Evolutionary conservation across 176 grass and related monocot genomes (phyloP).

Genomic region (Carex cristatella): DNA sequence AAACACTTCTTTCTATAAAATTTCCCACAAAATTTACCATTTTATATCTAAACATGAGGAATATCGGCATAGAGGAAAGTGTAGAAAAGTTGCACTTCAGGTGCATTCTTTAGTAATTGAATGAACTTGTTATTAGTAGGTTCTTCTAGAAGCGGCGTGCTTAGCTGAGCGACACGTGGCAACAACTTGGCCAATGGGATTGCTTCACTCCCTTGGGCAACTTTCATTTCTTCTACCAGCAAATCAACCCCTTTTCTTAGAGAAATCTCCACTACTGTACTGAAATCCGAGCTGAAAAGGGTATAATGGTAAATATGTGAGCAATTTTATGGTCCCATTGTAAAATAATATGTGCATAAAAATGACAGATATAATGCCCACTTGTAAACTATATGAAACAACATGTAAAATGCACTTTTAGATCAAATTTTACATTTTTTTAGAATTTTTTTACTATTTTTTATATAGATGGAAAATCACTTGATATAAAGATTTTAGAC

Average conservation of each 20-base stretch:
- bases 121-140: slow-evolving; percentile 78
- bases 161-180: slow-evolving; percentile 62
- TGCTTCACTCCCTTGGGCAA: slow-evolving; percentile 24
- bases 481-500: too few species aligned
- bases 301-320: neutral
- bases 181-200: slow-evolving; percentile 73
- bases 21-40: slow-evolving; percentile 3
- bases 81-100: slow-evolving; percentile 85
- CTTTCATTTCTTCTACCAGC: slow-evolving; percentile 43
- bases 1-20: neutral
- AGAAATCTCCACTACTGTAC: slow-evolving; percentile 68
- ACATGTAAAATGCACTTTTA: neutral
- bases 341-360: neutral
- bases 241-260: slow-evolving; percentile 54
- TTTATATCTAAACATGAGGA: slow-evolving; percentile 13
- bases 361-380: neutral
- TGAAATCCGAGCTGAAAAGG: slow-evolving; percentile 70
- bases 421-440: too few species aligned
- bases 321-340: neutral
- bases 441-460: too few species aligned
- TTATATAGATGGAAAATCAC: too few species aligned
- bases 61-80: slow-evolving; percentile 86
- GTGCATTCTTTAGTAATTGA: slow-evolving; percentile 57
- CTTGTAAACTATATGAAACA: neutral
- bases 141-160: slow-evolving; percentile 65